Evolutionary conservation across 345 rosid genomes (phyloP).

Genomic region (Citropsis articulata): DNA sequence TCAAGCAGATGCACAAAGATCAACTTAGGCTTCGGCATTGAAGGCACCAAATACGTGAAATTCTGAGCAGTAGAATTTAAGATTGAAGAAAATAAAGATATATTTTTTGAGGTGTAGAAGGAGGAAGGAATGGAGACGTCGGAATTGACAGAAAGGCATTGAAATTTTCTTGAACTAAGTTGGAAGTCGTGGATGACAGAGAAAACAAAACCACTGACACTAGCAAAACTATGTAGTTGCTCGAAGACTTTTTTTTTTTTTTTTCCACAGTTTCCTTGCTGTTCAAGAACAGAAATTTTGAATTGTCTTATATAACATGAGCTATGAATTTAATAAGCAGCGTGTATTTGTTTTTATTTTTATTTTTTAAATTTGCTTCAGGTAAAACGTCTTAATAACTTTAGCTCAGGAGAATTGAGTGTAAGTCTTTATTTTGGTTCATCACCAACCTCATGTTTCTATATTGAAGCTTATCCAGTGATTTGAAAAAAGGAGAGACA

Average conservation of each 20-base stretch:
- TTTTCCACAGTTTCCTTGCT: not conserved
- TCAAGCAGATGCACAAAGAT: not conserved
- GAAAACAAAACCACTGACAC: constrained; percentile 17
- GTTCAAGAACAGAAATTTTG: not conserved
- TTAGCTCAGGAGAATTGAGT: not conserved
- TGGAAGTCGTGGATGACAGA: constrained; percentile 3
- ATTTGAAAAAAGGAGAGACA: not conserved
- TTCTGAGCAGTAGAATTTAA: not conserved
- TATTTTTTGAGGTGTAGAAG: not conserved
- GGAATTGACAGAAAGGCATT: constrained; percentile 31
- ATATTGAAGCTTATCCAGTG: not conserved
- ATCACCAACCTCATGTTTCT: not conserved
- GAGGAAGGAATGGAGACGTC: not conserved
- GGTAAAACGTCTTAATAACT: not conserved
- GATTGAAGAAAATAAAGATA: not conserved
- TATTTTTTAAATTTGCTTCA: not conserved
- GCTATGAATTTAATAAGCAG: not conserved
- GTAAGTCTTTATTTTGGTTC: not conserved
- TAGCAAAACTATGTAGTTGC: constrained; percentile 1
- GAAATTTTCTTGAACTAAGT: constrained; percentile 34
- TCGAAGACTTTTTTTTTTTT: constrained; percentile 30
- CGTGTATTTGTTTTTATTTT: no score
- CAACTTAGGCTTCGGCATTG: constrained; percentile 1
- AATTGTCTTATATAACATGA: not conserved
- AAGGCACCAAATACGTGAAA: not conserved